Evolutionary conservation across 495 filamentous ascomycete species (phyloP), one percentile per base, ranked within the genome.

Genomic region (Physcia stellaris): DNA sequence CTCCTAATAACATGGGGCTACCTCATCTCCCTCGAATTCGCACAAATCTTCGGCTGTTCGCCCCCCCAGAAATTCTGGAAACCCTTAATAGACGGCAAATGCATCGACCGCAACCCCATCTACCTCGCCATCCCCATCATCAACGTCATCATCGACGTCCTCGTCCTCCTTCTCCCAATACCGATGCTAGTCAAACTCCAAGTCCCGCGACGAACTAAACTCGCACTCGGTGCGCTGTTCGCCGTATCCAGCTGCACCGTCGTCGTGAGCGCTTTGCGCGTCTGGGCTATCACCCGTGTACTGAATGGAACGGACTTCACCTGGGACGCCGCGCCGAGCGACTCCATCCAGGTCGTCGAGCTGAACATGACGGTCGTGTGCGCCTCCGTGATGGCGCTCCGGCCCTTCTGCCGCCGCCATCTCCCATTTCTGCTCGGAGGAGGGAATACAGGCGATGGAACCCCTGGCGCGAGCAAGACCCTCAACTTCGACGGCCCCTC

Each of bases 61-160:
- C 62, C 60, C 1, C 28, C 54, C 18, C 51, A 49, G 6, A 60
- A 51, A 29, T 43, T 52, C 16, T 56, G 60, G 54, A 51, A 63
- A 26, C 24, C 40, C 7, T 40, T 24, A 0, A 56, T 61, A 19
- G 46, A 27, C 18, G 52, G 53, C 2, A 19, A 22, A 1, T 63
- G 59, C 34, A 54, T 56, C 48, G 50, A 56, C 40, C 37, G 49
- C n/a, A 50, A 53, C 4, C 45, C 49, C 0, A 49, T 56, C 11
- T 57, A 60, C 35, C 62, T 60, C 42, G 60, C 54, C 28, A 61
- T 58, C 18, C 54, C 54, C 4, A 55, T 51, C 20, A 28, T 61
- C 40, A 54, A 53, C 20, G 57, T 62, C 4, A 54, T 59, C 16
- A 56, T 55, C 0, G 59, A 64, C 22, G 55, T 62, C 39, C 46